Evolutionary conservation across 2,329 filamentous ascomycete species (phyloP), one percentile per base, ranked within the genome.

Genomic region (Nothophoma quercina): DNA sequence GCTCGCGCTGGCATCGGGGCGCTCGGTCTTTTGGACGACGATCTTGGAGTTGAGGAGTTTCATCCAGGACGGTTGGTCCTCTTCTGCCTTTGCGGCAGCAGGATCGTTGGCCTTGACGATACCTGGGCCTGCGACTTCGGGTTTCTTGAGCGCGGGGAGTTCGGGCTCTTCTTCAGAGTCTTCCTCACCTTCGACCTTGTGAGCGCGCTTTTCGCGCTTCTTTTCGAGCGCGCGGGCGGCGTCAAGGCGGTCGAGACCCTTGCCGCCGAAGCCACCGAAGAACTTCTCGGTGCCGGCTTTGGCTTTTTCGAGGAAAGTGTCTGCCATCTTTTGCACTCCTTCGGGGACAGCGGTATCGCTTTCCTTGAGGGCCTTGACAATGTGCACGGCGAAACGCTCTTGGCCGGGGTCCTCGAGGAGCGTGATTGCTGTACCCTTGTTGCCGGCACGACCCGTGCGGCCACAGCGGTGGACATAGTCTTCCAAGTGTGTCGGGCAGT

Each of bases 391-490:
- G 68, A 90, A 97, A 59, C 91, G 91, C 69, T 96, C 93, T 73
- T 99, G 93, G 38, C 96, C 90, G 33, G 91, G 88, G 0, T 91
- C 96, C 0, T 93, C 96, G 52, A 99, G 81, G 69, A 98, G 96
- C 0, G 95, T 99, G 42, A 99, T 90, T 0, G 95, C 95, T 30
- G 92, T 96, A 58, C 95, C 95, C 18, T 87, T 96, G 68, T 97
- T 96, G 32, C 95, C 95, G 36, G 95, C 95, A 70, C 95, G 88
- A 9, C 95, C 95, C 7, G 95, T 98, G 65, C 95, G 90, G 39
- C 95, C 95, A 48, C 90, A 91, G 58, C 95, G 88, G 73, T 97
- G 95, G 32, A 98, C 93, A 68, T 98, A 98, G 70, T 98, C 95
- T 76, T 99, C 95, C 56, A 96, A 77, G 76, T 98, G 93, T 67